phyloP scores from a whole-genome alignment of 2,329 filamentous ascomycete genomes.

The Nemania sp. region DNA sequence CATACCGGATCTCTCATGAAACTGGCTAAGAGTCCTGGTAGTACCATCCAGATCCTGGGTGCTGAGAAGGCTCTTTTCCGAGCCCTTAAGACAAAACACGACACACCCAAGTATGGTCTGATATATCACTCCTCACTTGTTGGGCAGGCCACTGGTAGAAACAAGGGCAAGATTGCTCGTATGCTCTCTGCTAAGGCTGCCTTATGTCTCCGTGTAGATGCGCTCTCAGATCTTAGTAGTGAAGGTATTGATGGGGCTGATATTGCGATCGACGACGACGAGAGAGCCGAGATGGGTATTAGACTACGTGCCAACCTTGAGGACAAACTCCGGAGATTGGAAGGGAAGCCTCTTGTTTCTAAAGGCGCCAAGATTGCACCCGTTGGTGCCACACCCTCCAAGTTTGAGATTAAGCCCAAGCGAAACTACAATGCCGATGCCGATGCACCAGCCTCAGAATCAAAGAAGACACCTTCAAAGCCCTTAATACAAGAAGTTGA shows the following conservation, averaged over 20 bases:
- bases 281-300: conserved; percentile 84
- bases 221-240: conserved; percentile 80
- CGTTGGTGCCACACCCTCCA: conserved; percentile 76
- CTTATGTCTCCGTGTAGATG: conserved; percentile 92
- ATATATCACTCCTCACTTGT: conserved; percentile 94
- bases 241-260: conserved; percentile 67
- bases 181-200: conserved; percentile 95
- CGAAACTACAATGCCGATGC: conserved; percentile 95
- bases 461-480: conserved; percentile 54
- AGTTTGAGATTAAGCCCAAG: conserved; percentile 92
- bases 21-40: conserved; percentile 93
- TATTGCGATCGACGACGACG: conserved; percentile 82
- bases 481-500: conserved; percentile 55
- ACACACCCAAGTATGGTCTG: conserved; percentile 97
- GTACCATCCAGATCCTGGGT: conserved; percentile 97
- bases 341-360: conserved; percentile 88
- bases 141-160: conserved; percentile 95
- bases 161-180: conserved; percentile 99
- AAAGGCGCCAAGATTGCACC: conserved; percentile 81
- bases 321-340: conserved; percentile 79
- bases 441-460: conserved; percentile 75
- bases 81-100: conserved; percentile 98
- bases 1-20: conserved; percentile 95
- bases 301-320: conserved; percentile 78
- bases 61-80: conserved; percentile 99